These are phyloP conservation scores for Ceratocystis variospora DNA, from an alignment of 2,329 filamentous ascomycete species.

Conservation along the genomic window DNA sequence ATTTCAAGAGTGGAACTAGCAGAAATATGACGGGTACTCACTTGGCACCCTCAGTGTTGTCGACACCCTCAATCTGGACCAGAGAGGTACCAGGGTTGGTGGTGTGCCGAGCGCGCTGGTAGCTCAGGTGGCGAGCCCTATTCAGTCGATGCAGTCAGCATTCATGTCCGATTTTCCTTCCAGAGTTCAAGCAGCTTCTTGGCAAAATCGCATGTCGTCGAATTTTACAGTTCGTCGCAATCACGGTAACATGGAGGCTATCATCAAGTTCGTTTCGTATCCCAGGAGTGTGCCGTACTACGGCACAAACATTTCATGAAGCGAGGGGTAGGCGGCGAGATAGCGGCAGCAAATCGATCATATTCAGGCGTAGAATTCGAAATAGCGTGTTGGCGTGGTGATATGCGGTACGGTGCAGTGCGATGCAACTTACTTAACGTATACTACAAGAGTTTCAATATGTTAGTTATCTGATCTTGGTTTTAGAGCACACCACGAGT, in stretches of 20 bases:
- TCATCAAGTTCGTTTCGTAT: not conserved
- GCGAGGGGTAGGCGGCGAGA: too few species aligned
- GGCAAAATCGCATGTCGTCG: slow-evolving; percentile 18
- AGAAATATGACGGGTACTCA: slow-evolving; percentile 35
- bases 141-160: slow-evolving; percentile 19
- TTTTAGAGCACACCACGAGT: not conserved
- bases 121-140: slow-evolving; percentile 96
- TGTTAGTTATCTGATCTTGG: slow-evolving; percentile 28
- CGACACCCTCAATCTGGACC: slow-evolving; percentile 98
- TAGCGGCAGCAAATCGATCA: not conserved
- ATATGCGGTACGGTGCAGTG: not conserved
- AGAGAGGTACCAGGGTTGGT: slow-evolving; percentile 82
- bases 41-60: slow-evolving; percentile 76
- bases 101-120: slow-evolving; percentile 88
- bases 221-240: slow-evolving; percentile 14
- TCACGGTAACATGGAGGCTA: not conserved
- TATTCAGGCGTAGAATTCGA: slow-evolving; percentile 2
- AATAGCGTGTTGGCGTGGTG: not conserved
- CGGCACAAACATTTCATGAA: not conserved
- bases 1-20: not conserved
- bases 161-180: slow-evolving; percentile 7
- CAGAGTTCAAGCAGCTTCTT: not conserved
- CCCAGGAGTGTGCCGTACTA: not conserved
- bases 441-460: slow-evolving; percentile 41
- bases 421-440: slow-evolving; percentile 65